Evolutionary conservation across 371 early-diverging fungal species (phyloP), one percentile per base, ranked within the genome.

Genomic region (Mortierella sp.): DNA sequence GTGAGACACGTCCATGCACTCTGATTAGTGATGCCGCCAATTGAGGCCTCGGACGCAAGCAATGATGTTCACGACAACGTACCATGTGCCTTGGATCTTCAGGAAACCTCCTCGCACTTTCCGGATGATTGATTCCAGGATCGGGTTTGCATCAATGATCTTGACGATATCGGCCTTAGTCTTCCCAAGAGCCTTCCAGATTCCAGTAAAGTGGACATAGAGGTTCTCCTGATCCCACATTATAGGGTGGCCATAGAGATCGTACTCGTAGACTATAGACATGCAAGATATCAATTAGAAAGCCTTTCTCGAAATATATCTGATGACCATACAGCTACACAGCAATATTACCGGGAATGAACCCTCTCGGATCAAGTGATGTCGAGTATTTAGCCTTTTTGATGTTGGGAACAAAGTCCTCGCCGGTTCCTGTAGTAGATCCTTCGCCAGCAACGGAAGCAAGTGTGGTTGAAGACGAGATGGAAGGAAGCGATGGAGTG

Each of bases 161-260:
- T 88, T 88, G 52, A 88, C 88, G 60, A 89, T 87, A 52, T 89
- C 91, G 5, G 85, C 82, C 56, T 91, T 91, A 43, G 86, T 85
- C 52, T 88, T 87, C 8, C 88, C 88, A 10, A 91, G 76, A 16
- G 89, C 85, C 65, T 91, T 88, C 89, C 91, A 89, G 52, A 91
- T 90, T 22, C 90, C 89, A n/a, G 91, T 91, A 51, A 88, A 91
- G 67, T 88, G 86, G 12, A 91, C 90, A 57, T 87, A 86, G 9
- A 88, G 85, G 27, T 83, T 83, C 57, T 91, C 88, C 60, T 88
- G 83, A 67, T 91, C 91, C 91, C 91, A 91, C 87, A 91, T 88
- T 25, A 91, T 86, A 21, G 88, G 85, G 39, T 86, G 84, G 9
- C 80, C 80, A 50, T 86, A 85, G 47, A 86, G 79, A 17, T 70